phyloP scores from a whole-genome alignment of 2,329 filamentous ascomycete species.

The Fusarium stilboides region DNA sequence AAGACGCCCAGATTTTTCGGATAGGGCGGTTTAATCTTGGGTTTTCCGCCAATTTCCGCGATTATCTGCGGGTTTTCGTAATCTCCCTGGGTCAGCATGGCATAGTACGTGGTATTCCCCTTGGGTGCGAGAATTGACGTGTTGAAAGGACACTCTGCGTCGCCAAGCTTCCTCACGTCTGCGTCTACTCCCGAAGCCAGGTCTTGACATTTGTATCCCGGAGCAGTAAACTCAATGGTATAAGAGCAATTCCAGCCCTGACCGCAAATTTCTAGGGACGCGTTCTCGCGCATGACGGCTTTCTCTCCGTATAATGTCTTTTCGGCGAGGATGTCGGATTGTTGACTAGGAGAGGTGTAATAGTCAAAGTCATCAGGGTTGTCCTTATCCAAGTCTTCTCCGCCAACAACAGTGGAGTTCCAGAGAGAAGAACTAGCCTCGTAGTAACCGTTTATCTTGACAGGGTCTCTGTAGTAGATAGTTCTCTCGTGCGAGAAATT shows the following conservation, averaged over 20 bases:
- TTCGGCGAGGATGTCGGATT: conserved; percentile 38
- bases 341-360: conserved; percentile 37
- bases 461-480: conserved; percentile 35
- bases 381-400: neutral
- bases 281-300: conserved; percentile 36
- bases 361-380: conserved; percentile 46
- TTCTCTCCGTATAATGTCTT: conserved; percentile 41
- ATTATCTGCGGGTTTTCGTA: conserved; percentile 40
- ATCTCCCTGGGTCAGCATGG: conserved; percentile 39
- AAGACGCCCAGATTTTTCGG: conserved; percentile 44
- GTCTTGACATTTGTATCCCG: conserved; percentile 43
- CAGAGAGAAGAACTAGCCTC: conserved; percentile 42
- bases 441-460: conserved; percentile 18
- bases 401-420: conserved; percentile 37
- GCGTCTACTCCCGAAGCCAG: conserved; percentile 33
- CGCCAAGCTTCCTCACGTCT: conserved; percentile 35
- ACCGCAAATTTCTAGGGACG: conserved; percentile 41
- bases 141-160: conserved; percentile 40
- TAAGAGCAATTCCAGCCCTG: conserved; percentile 49
- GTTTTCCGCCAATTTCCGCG: conserved; percentile 24
- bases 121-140: conserved; percentile 38
- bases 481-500: conserved; percentile 45
- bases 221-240: conserved; percentile 40
- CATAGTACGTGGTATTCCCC: conserved; percentile 45
- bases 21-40: conserved; percentile 34